phyloP scores from a whole-genome alignment of 352 stramenopile genomes.

The Albugo laibachii region DNA sequence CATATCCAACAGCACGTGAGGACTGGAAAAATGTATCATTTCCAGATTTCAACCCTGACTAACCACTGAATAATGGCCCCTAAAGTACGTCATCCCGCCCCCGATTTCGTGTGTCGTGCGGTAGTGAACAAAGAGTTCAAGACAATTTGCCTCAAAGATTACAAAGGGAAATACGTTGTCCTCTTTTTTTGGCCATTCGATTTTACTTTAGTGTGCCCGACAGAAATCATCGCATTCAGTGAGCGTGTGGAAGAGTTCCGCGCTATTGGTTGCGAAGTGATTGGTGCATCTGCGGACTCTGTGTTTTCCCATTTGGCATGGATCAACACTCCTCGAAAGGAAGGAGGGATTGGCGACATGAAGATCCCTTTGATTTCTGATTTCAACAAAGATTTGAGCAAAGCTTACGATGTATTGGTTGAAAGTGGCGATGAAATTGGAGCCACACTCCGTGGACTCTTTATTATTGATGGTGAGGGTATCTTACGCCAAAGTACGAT shows the following conservation, averaged over 20 bases:
- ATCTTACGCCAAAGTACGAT: slow-evolving; percentile 70
- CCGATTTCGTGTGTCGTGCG: slow-evolving; percentile 53
- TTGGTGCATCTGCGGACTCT: slow-evolving; percentile 68
- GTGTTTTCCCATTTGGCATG: slow-evolving; percentile 79
- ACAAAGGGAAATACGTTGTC: slow-evolving; percentile 80
- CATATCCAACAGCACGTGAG: no score
- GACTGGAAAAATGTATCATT: no score
- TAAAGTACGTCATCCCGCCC: slow-evolving; percentile 44
- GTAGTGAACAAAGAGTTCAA: slow-evolving; percentile 73
- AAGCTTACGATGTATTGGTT: slow-evolving; percentile 73
- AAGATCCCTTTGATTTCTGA: slow-evolving; percentile 83
- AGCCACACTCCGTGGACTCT: slow-evolving; percentile 71
- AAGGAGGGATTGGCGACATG: slow-evolving; percentile 78
- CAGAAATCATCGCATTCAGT: slow-evolving; percentile 81
- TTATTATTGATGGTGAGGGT: slow-evolving; percentile 82
- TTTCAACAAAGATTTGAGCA: slow-evolving; percentile 67
- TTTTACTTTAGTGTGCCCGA: slow-evolving; percentile 85
- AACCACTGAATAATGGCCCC: slow-evolving; percentile 17
- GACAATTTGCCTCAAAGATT: slow-evolving; percentile 64
- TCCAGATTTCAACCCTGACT: no score
- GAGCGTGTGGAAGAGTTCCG: slow-evolving; percentile 68
- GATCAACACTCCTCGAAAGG: slow-evolving; percentile 79
- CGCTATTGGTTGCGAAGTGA: slow-evolving; percentile 50
- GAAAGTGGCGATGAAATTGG: slow-evolving; percentile 39
- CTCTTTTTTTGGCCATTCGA: slow-evolving; percentile 87